Base-by-base conservation (phyloP, 2,329 filamentous ascomycete genomes). In the Aspergillus sp. region DNA sequence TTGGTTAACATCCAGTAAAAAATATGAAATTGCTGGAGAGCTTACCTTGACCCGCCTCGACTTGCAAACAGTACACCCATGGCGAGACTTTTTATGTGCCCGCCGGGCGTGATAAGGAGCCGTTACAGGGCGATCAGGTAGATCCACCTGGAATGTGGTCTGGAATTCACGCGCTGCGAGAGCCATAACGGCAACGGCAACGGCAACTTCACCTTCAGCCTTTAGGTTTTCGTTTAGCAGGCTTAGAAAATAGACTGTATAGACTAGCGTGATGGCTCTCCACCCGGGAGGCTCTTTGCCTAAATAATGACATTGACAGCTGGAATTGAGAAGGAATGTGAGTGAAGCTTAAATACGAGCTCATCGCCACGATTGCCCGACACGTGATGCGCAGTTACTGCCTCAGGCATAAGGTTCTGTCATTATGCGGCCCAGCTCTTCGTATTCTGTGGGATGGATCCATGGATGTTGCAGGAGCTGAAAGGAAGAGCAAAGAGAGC, bases 61-160 rank as follows among this genome's bases (percentile, higher is more conserved):
- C 52, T 72, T 72, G 57, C 70, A 72, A 2, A 63, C 61, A 11
- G 65, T 15, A 50, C 70, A 71, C 0, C 70, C 69, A 0, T 57
- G 54, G 41, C 69, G 58, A 6, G 70, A 71, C 33, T 72, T 72
- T 11, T 59, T 66, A 55, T 72, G 70, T 0, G 63, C 40, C 15
- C 62, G 54, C 21, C 63, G 59, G 3, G 61, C 23, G 44, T 65
- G 63, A 23, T 59, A 65, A 9, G 47, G 12, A 2, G 50, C 5
- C n/a, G 21, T 25, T 14, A 25, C 41, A 8, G 37, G 31, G 0
- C 45, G 39, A 31, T 48, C 40, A 15, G 45, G 43, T 4, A 58
- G 31, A 3, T 17, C 41, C 25, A 51, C 40, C 9, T 54, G 58
- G 31, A 65, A 64, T 21, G 59, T 61, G 6, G 43, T 58, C 55